Conservation (phyloP, 2,329 filamentous ascomycete genomes). For the Curvularia hawaiiensis region DNA sequence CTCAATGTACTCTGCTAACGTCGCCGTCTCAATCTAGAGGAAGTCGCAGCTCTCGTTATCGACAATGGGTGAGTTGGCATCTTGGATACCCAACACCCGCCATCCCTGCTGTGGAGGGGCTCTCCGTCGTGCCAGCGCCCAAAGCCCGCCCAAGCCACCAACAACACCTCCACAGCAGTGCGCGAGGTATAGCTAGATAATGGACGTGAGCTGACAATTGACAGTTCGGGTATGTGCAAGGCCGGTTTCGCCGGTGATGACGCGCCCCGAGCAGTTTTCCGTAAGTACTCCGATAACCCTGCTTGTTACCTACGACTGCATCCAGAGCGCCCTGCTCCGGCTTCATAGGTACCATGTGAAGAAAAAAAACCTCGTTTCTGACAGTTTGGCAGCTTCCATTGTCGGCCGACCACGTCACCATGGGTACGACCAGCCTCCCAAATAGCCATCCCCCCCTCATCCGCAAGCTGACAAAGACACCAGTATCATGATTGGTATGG, state of each 20-base stretch:
- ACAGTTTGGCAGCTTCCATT: slow-evolving; percentile 78
- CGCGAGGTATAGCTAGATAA: slow-evolving; percentile 24
- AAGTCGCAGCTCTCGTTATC: slow-evolving; percentile 99
- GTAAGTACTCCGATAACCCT: slow-evolving; percentile 68
- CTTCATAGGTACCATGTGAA: slow-evolving; percentile 3
- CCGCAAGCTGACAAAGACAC: slow-evolving; percentile 48
- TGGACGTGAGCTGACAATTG: slow-evolving; percentile 46
- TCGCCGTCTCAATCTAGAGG: slow-evolving; percentile 68
- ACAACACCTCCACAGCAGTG: slow-evolving; percentile 31
- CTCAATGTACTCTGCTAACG: slow-evolving; percentile 47
- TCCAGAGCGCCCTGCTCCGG: slow-evolving; percentile 18
- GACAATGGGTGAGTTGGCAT: slow-evolving; percentile 96
- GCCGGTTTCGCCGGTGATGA: slow-evolving; percentile 99
- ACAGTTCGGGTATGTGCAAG: slow-evolving; percentile 99
- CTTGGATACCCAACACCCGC: slow-evolving; percentile 39
- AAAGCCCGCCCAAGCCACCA: slow-evolving; percentile 25
- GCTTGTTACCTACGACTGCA: slow-evolving; percentile 14
- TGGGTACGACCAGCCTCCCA: slow-evolving; percentile 72
- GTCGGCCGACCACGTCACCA: slow-evolving; percentile 99
- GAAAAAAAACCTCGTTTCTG: slow-evolving; percentile 37
- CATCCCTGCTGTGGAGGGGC: slow-evolving; percentile 48
- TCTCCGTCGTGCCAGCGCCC: slow-evolving; percentile 34
- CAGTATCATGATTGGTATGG: slow-evolving; percentile 99
- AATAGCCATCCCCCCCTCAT: slow-evolving; percentile 19
- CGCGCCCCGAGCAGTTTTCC: slow-evolving; percentile 99